Conservation (phyloP, 305 asterid genomes). For the Solanum hybrid region DNA sequence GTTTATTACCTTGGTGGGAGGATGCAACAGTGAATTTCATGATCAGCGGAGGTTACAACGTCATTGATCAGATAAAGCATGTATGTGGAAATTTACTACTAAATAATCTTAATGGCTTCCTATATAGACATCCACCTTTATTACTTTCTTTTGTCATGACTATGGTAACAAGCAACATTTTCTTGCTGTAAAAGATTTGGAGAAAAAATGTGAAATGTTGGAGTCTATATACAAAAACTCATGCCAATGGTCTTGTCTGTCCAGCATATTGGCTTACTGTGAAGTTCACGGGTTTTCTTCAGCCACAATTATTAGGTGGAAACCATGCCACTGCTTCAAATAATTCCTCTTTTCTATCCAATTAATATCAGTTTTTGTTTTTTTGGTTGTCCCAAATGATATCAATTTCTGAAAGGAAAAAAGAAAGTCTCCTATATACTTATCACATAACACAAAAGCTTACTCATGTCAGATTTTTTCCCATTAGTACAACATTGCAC, state of each 20-base stretch:
- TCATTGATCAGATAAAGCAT: conserved; percentile 44
- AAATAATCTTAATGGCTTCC: background rate
- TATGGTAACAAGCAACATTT: background rate
- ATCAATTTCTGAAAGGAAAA: background rate
- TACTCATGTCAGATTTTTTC: background rate
- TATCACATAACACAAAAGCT: background rate
- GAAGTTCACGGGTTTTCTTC: background rate
- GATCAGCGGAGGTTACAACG: conserved; percentile 81
- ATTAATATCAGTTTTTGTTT: background rate
- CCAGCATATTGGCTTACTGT: background rate
- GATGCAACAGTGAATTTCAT: conserved; percentile 66
- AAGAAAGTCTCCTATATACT: background rate
- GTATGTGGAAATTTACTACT: conserved; percentile 17
- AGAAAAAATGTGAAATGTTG: background rate
- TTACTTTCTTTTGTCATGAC: background rate
- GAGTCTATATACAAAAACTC: background rate
- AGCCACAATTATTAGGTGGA: background rate
- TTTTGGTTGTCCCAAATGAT: background rate
- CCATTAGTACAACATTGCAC: background rate
- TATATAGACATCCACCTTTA: background rate
- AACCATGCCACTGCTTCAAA: background rate
- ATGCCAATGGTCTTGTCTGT: background rate
- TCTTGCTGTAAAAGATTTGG: background rate
- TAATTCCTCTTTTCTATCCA: background rate
- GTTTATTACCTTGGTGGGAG: conserved; percentile 94